Conservation (phyloP, 495 filamentous ascomycete species). For the Astrocystis sublimbata region DNA sequence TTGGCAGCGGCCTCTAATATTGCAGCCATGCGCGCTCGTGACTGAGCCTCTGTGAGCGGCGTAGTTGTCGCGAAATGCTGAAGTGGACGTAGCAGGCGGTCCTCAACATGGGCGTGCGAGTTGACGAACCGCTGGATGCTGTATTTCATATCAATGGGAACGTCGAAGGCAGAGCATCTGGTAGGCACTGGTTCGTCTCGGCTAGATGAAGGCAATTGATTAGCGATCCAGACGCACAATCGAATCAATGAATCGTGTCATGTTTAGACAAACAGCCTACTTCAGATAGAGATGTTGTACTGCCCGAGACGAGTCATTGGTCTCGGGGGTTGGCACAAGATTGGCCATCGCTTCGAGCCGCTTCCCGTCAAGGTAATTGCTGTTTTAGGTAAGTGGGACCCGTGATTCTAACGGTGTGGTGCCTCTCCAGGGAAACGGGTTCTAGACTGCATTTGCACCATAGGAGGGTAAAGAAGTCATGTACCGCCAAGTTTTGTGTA, state of each 20-base stretch:
- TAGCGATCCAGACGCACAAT: not conserved
- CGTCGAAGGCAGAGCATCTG: constrained; percentile 26
- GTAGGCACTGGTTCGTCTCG: constrained; percentile 16
- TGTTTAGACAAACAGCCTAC: constrained; percentile 16
- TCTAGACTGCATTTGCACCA: constrained; percentile 10
- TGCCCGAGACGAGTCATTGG: constrained; percentile 26
- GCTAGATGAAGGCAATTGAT: constrained; percentile 7
- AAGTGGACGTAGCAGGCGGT: constrained; percentile 23
- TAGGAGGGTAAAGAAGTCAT: not conserved
- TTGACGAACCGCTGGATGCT: constrained; percentile 32
- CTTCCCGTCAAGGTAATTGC: constrained; percentile 18
- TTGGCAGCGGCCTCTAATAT: constrained; percentile 20
- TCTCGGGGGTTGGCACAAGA: constrained; percentile 18
- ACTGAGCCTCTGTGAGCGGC: constrained; percentile 31
- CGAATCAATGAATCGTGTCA: not conserved
- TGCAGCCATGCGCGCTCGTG: constrained; percentile 28
- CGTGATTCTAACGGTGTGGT: not conserved
- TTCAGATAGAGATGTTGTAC: constrained; percentile 31
- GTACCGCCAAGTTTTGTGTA: constrained; percentile 3
- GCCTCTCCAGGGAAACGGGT: not conserved
- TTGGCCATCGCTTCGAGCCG: constrained; percentile 20
- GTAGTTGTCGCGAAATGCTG: constrained; percentile 19
- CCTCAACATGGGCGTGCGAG: constrained; percentile 31
- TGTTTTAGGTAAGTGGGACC: constrained; percentile 24
- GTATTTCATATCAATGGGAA: constrained; percentile 28